Conservation (phyloP, 179 eudicot species). For the Spinacia oleracea region DNA sequence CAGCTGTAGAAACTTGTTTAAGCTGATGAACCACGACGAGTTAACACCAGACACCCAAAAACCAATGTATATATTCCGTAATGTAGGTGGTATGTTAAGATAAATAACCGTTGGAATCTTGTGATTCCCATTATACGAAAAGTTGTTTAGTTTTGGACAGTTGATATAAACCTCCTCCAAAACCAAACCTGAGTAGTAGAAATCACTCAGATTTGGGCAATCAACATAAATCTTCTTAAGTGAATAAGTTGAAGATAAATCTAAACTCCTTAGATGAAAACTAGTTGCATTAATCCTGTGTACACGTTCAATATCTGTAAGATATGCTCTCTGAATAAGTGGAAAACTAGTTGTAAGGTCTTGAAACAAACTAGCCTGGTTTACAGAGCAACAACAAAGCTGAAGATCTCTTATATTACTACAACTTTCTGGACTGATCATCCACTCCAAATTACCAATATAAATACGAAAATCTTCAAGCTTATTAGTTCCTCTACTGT, state of each 20-base stretch:
- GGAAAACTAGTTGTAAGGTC: conserved; percentile 16
- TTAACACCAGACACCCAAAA: not conserved
- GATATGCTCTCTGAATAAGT: not conserved
- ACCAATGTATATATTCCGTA: not conserved
- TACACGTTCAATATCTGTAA: not conserved
- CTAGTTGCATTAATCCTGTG: not conserved
- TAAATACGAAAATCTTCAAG: conserved; percentile 5
- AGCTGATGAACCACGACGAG: not conserved
- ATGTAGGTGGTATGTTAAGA: not conserved
- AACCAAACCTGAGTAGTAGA: not conserved
- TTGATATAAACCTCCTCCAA: not conserved
- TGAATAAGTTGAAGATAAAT: not conserved
- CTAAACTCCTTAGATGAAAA: not conserved
- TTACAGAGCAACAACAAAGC: not conserved
- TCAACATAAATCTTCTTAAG: not conserved
- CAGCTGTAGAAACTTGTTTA: not conserved
- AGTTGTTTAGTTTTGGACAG: conserved; percentile 7
- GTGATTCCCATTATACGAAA: not conserved
- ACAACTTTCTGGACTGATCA: conserved; percentile 13
- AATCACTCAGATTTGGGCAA: not conserved
- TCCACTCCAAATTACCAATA: not conserved
- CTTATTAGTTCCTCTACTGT: conserved; percentile 16
- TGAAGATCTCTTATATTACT: conserved; percentile 11
- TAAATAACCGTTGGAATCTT: not conserved
- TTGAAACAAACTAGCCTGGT: not conserved